Evolutionary conservation across 495 filamentous ascomycete species (phyloP).

Genomic region (Trichoderma asperelloides): DNA sequence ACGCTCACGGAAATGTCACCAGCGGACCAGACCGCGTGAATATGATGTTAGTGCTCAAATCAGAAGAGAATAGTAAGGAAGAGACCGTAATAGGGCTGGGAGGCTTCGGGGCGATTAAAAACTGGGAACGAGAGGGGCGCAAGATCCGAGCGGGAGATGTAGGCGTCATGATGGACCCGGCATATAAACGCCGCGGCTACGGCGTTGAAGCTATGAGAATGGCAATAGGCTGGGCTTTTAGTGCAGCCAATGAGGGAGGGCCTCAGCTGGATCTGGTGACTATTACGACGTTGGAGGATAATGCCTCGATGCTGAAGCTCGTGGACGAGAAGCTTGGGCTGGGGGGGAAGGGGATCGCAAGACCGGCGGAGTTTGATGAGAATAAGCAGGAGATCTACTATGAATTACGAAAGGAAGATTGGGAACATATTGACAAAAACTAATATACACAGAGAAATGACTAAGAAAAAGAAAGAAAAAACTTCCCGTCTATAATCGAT

Average conservation of each 20-base stretch:
- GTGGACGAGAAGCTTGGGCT: conserved; percentile 6
- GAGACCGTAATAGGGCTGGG: not conserved
- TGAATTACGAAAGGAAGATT: not conserved
- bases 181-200: conserved; percentile 3
- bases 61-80: not conserved
- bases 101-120: not conserved
- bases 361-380: not conserved
- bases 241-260: not conserved
- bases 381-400: conserved; percentile 4
- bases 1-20: not conserved
- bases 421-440: too few relatives aligned
- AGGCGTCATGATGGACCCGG: conserved; percentile 8
- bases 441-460: not conserved
- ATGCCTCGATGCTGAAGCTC: conserved; percentile 1
- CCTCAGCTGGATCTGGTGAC: conserved; percentile 10
- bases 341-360: not conserved
- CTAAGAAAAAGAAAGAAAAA: not conserved
- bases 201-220: conserved; percentile 10
- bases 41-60: conserved; percentile 2
- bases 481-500: not conserved
- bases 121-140: not conserved
- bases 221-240: conserved; percentile 6
- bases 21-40: conserved; percentile 10
- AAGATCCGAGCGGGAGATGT: conserved; percentile 5
- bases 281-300: conserved; percentile 6